Conservation (phyloP, 2,329 filamentous ascomycete species). For the Sporothrix inflata region DNA sequence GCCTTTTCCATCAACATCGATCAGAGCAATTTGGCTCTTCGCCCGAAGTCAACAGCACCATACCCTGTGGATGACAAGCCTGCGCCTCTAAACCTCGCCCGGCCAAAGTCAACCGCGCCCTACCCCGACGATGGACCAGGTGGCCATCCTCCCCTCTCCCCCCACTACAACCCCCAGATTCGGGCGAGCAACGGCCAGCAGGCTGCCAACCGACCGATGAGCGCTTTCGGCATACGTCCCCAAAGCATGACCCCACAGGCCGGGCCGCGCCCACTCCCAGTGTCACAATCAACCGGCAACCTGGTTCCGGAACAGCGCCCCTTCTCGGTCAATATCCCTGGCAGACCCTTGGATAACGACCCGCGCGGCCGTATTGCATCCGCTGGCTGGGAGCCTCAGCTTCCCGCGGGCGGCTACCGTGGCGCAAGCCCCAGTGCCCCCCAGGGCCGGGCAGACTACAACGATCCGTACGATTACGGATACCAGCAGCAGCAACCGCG, state of each 20-base stretch:
- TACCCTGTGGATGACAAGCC: conserved; percentile 72
- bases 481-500: conserved; percentile 31
- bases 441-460: conserved; percentile 35
- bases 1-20: conserved; percentile 58
- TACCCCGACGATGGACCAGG: conserved; percentile 58
- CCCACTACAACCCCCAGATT: conserved; percentile 52
- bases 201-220: conserved; percentile 52
- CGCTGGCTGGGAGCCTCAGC: conserved; percentile 51
- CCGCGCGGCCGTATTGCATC: conserved; percentile 49
- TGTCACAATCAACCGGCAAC: conserved; percentile 52
- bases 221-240: conserved; percentile 59
- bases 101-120: conserved; percentile 53
- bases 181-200: conserved; percentile 53
- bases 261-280: conserved; percentile 41
- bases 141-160: conserved; percentile 41
- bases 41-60: conserved; percentile 63
- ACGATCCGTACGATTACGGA: conserved; percentile 32
- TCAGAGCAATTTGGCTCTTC: conserved; percentile 41
- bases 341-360: conserved; percentile 43
- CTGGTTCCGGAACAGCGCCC: conserved; percentile 44
- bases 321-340: conserved; percentile 34
- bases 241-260: conserved; percentile 38
- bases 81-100: conserved; percentile 49
- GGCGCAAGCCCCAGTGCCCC: conserved; percentile 45
- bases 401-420: conserved; percentile 45